Evolutionary conservation across 176 grass and related monocot genomes (phyloP).

Genomic region (Avena insularis): DNA sequence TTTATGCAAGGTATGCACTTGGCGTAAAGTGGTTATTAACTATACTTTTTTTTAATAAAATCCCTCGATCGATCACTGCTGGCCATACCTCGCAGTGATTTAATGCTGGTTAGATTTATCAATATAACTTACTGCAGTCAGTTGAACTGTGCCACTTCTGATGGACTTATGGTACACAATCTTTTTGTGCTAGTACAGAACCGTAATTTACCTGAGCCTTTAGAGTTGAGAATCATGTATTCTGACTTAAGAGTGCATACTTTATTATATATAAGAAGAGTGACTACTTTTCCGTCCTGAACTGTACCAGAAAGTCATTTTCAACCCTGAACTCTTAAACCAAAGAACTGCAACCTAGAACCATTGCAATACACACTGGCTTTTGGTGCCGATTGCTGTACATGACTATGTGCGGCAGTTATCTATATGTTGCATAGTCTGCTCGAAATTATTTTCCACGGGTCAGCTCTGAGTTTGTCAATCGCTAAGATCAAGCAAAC

Average conservation of each 20-base stretch:
- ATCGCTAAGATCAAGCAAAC: neutral
- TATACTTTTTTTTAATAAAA: neutral
- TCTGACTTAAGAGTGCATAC: neutral
- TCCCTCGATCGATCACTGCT: neutral
- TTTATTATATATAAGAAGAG: neutral
- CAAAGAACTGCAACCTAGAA: neutral
- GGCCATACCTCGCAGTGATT: neutral
- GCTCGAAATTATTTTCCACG: slow-evolving; percentile 12
- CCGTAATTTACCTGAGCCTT: neutral
- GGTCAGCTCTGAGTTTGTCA: slow-evolving; percentile 2
- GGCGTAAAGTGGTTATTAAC: slow-evolving; percentile 24
- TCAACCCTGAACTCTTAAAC: neutral
- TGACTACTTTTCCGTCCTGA: neutral
- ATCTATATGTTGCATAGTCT: slow-evolving; percentile 25
- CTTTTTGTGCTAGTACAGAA: neutral
- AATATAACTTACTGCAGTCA: neutral
- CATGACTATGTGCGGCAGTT: neutral
- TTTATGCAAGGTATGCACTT: slow-evolving; percentile 88
- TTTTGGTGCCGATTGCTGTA: neutral
- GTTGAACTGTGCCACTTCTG: slow-evolving; percentile 17
- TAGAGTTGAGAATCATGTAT: slow-evolving; percentile 15
- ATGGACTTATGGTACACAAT: slow-evolving; percentile 11
- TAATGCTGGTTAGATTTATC: slow-evolving; percentile 1
- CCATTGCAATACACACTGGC: slow-evolving; percentile 11
- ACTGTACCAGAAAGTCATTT: neutral